Evolutionary conservation across 169 alveolate species (phyloP).

Genomic region (Cryptosporidium xiaoi): DNA sequence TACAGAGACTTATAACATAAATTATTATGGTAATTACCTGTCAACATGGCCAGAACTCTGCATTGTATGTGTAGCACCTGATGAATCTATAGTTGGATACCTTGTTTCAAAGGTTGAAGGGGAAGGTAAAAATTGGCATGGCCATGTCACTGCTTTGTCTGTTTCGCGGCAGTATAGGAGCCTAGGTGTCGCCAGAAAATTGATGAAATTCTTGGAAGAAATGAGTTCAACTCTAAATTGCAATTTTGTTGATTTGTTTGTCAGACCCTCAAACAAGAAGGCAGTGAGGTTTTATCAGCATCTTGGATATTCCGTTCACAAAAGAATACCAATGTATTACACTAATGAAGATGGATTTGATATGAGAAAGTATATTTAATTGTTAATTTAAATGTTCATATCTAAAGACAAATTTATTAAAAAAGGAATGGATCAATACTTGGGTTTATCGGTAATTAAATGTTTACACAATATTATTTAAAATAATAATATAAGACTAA

Average conservation of each 20-base stretch:
- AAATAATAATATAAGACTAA: too few species aligned
- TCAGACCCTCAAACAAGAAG: constrained; percentile 90
- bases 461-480: not conserved
- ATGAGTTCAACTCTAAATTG: constrained; percentile 88
- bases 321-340: constrained; percentile 88
- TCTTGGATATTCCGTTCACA: constrained; percentile 89
- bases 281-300: constrained; percentile 91
- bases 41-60: constrained; percentile 94
- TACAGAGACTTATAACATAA: constrained; percentile 92
- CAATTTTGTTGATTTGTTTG: constrained; percentile 93
- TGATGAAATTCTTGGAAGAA: constrained; percentile 92
- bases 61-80: constrained; percentile 88
- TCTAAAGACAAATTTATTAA: not conserved
- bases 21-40: constrained; percentile 90
- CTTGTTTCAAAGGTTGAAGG: constrained; percentile 94
- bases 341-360: constrained; percentile 93
- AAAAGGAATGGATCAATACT: too few species aligned
- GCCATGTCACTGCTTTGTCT: constrained; percentile 96
- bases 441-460: not conserved
- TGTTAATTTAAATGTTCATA: not conserved
- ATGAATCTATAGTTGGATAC: constrained; percentile 90
- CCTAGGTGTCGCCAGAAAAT: constrained; percentile 91
- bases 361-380: constrained; percentile 79
- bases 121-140: constrained; percentile 92
- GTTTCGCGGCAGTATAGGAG: constrained; percentile 93